Conservation (phyloP, 2,329 filamentous ascomycete genomes). For the Orbilia quercus region DNA sequence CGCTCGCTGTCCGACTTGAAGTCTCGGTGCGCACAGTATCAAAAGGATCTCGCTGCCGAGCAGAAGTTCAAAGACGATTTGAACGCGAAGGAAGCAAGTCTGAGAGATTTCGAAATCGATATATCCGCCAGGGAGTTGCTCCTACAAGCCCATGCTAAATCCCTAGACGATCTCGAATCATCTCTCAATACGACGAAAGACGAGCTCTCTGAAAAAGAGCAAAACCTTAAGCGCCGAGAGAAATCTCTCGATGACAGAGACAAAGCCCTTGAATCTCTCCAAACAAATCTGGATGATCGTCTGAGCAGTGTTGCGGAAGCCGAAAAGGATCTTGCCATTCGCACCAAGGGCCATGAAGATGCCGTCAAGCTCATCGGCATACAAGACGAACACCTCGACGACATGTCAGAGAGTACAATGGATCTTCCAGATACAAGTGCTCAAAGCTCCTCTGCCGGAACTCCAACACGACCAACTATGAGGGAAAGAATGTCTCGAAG, state of each 20-base stretch:
- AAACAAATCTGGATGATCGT: slow-evolving; percentile 41
- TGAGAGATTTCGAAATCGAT: slow-evolving; percentile 22
- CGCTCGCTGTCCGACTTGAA: slow-evolving; percentile 44
- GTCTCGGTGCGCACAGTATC: slow-evolving; percentile 23
- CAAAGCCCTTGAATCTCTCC: slow-evolving; percentile 21
- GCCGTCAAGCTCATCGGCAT: slow-evolving; percentile 16
- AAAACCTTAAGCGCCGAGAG: slow-evolving; percentile 22
- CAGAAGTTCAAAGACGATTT: slow-evolving; percentile 28
- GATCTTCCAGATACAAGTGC: slow-evolving; percentile 27
- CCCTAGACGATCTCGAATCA: slow-evolving; percentile 19
- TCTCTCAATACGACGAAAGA: slow-evolving; percentile 19
- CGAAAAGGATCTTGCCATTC: slow-evolving; percentile 29
- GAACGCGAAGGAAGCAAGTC: slow-evolving; percentile 11
- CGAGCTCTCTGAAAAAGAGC: slow-evolving; percentile 26
- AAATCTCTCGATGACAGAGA: slow-evolving; percentile 23
- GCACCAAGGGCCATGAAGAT: slow-evolving; percentile 29
- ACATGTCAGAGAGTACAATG: not conserved
- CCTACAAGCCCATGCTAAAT: slow-evolving; percentile 27
- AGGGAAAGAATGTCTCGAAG: slow-evolving; percentile 31
- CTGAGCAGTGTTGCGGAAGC: slow-evolving; percentile 16
- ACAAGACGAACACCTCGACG: not conserved
- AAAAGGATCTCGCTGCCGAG: slow-evolving; percentile 28
- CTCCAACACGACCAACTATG: slow-evolving; percentile 34
- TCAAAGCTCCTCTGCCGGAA: slow-evolving; percentile 1
- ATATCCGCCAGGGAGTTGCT: slow-evolving; percentile 24